phyloP scores from a whole-genome alignment of 441 rosid genomes.

The Adansonia gregorii region DNA sequence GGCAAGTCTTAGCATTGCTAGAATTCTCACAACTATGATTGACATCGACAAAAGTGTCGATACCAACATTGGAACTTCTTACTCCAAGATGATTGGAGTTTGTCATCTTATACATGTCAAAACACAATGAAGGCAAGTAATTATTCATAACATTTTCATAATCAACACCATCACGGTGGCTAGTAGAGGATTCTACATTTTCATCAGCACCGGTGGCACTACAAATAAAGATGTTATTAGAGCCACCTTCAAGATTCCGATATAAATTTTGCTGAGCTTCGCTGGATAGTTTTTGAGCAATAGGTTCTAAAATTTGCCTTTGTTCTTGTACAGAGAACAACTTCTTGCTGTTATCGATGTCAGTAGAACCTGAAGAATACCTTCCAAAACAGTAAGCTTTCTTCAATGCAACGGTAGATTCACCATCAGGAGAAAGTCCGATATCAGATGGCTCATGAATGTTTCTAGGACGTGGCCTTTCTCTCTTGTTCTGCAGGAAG shows the following conservation, averaged over 20 bases:
- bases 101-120: background rate
- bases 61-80: slow-evolving; percentile 33
- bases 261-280: slow-evolving; percentile 66
- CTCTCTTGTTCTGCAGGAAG: slow-evolving; percentile 92
- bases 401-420: slow-evolving; percentile 60
- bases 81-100: background rate
- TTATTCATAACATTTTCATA: slow-evolving; percentile 4
- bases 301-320: slow-evolving; percentile 27
- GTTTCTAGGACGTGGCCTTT: slow-evolving; percentile 77
- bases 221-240: slow-evolving; percentile 43
- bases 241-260: slow-evolving; percentile 61
- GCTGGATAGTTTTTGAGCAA: slow-evolving; percentile 48
- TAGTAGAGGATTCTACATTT: slow-evolving; percentile 40
- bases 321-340: slow-evolving; percentile 76
- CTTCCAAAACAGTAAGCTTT: slow-evolving; percentile 73
- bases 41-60: slow-evolving; percentile 45
- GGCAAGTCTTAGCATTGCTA: slow-evolving; percentile 51
- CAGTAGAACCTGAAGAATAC: slow-evolving; percentile 76
- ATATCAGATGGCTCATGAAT: slow-evolving; percentile 77
- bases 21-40: slow-evolving; percentile 51
- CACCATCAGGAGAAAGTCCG: slow-evolving; percentile 89
- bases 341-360: slow-evolving; percentile 76
- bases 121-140: background rate
- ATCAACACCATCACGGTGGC: slow-evolving; percentile 1
- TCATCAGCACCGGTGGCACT: slow-evolving; percentile 47